A percentile compares a stretch with the other conserved stretches of the same genome.
phyloP scores from a whole-genome alignment of 305 asterid genomes.

The Plantago rigida region DNA sequence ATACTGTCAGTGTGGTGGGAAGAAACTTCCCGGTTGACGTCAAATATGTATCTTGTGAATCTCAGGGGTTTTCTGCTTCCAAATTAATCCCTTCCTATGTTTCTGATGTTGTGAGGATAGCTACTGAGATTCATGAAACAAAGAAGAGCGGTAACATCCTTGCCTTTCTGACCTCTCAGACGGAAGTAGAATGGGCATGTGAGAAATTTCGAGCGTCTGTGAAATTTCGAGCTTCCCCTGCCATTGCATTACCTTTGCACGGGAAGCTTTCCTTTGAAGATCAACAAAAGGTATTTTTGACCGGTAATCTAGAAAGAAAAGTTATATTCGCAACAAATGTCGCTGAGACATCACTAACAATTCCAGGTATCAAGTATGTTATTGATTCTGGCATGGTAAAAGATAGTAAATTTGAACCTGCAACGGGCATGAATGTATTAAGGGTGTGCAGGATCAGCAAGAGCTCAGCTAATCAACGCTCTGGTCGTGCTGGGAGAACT shows the following conservation, averaged over 20 bases:
- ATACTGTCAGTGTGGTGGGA: constrained; percentile 56
- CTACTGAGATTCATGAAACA: constrained; percentile 42
- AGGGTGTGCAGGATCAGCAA: constrained; percentile 62
- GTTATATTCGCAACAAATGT: constrained; percentile 76
- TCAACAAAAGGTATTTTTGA: constrained; percentile 53
- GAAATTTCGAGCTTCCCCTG: constrained; percentile 45
- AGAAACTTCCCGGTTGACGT: constrained; percentile 75
- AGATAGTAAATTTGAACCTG: constrained; percentile 72
- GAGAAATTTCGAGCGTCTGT: constrained; percentile 81
- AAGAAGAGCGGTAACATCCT: constrained; percentile 72
- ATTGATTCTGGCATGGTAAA: constrained; percentile 86
- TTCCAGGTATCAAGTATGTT: constrained; percentile 82
- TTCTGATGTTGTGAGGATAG: constrained; percentile 57
- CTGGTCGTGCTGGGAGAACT: constrained; percentile 96
- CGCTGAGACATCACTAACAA: constrained; percentile 92
- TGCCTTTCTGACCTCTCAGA: constrained; percentile 90
- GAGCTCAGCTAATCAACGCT: constrained; percentile 91
- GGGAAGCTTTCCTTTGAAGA: constrained; percentile 80
- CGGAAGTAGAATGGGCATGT: constrained; percentile 92
- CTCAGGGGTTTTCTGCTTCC: constrained; percentile 32
- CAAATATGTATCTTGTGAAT: constrained; percentile 50
- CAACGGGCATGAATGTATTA: constrained; percentile 70
- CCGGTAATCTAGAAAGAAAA: constrained; percentile 63
- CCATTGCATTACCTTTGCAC: constrained; percentile 64
- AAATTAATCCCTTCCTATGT: constrained; percentile 54